Evolutionary conservation across 495 filamentous ascomycete genomes (phyloP).

Genomic region (Penicillium alfredii): DNA sequence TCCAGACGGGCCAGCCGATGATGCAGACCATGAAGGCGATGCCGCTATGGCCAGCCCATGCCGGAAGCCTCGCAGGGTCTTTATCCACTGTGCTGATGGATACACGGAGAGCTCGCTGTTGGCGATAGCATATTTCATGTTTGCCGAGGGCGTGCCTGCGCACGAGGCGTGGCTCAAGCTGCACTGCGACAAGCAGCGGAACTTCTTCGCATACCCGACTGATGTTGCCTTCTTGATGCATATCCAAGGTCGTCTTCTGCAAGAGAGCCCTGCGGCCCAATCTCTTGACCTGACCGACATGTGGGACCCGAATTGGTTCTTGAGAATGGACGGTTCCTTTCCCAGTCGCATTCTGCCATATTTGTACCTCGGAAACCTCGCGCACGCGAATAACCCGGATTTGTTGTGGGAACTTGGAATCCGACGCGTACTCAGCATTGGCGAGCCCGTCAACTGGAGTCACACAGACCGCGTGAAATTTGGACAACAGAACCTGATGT

Average conservation of each 20-base stretch:
- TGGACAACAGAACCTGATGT: conserved; percentile 68
- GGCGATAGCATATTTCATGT: conserved; percentile 86
- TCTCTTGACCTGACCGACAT: conserved; percentile 23
- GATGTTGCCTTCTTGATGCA: conserved; percentile 74
- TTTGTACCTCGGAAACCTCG: conserved; percentile 91
- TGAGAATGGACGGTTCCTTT: conserved; percentile 80
- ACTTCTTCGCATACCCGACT: conserved; percentile 92
- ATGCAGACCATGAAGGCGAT: conserved; percentile 54
- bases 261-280: conserved; percentile 40
- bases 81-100: conserved; percentile 91
- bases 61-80: conserved; percentile 52
- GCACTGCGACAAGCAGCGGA: conserved; percentile 73
- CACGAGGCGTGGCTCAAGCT: conserved; percentile 82
- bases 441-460: conserved; percentile 78
- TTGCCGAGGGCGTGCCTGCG: conserved; percentile 70
- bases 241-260: conserved; percentile 67
- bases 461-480: conserved; percentile 60
- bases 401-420: conserved; percentile 76
- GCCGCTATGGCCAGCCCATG: conserved; percentile 38
- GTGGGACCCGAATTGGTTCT: conserved; percentile 70
- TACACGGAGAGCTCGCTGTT: conserved; percentile 92
- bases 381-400: conserved; percentile 88
- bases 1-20: conserved; percentile 36
- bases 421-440: conserved; percentile 84
- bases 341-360: conserved; percentile 87